Percentiles rank a stretch among this genome's conserved stretches.
Evolutionary conservation across 2,329 filamentous ascomycete species (phyloP).

Genomic region (Colletotrichum simmondsii): DNA sequence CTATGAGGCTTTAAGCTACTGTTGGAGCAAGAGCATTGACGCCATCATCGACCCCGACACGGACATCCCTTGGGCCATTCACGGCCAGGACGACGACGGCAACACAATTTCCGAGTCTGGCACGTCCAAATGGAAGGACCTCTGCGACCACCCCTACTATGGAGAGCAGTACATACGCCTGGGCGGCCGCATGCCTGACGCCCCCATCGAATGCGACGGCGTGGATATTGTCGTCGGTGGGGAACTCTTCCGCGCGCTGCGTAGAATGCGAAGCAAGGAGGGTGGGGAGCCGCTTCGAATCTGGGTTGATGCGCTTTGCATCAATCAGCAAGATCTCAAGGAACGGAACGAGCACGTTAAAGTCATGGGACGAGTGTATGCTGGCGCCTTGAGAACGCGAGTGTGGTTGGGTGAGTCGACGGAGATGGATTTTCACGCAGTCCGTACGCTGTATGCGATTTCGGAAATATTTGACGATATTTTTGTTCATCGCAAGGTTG

Average conservation of each 20-base stretch:
- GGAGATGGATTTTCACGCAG: slow-evolving; percentile 12
- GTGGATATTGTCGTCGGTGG: slow-evolving; percentile 17
- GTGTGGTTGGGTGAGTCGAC: slow-evolving; percentile 33
- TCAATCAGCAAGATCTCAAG: slow-evolving; percentile 26
- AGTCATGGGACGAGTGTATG: slow-evolving; percentile 28
- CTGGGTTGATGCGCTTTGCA: slow-evolving; percentile 34
- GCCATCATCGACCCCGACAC: background rate
- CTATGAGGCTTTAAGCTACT: slow-evolving; percentile 40
- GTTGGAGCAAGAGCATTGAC: slow-evolving; percentile 35
- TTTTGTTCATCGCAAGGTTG: background rate
- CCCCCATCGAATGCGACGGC: slow-evolving; percentile 21
- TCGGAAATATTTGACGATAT: background rate
- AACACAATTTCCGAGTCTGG: background rate
- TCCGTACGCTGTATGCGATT: background rate
- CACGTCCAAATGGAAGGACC: slow-evolving; percentile 26
- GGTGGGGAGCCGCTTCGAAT: slow-evolving; percentile 5
- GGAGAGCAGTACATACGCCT: slow-evolving; percentile 13
- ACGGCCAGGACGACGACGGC: slow-evolving; percentile 9
- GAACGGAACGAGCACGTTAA: slow-evolving; percentile 33
- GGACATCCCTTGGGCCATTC: slow-evolving; percentile 13
- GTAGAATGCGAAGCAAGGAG: slow-evolving; percentile 3
- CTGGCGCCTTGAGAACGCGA: slow-evolving; percentile 15
- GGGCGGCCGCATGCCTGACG: slow-evolving; percentile 24
- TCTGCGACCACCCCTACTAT: slow-evolving; percentile 37
- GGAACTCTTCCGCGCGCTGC: slow-evolving; percentile 25